Evolutionary conservation across 108 stramenopile genomes (phyloP).

Genomic region (Conticribra guillardii): DNA sequence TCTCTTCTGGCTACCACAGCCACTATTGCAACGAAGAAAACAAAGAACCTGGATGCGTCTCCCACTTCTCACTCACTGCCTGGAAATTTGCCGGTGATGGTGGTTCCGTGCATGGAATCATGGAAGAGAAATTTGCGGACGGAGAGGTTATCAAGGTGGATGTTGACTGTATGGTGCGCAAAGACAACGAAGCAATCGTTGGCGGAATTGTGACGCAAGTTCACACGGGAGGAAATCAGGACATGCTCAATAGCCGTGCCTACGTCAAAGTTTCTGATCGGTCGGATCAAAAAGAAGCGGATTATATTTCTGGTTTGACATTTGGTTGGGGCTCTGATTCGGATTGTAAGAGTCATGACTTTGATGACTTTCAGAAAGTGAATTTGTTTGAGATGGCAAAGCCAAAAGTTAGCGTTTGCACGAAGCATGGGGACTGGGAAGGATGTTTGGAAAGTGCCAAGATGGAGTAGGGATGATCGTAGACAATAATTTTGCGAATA

Average conservation of each 20-base stretch:
- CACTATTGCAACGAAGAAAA: slow-evolving; percentile 6
- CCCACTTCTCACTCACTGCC: slow-evolving; percentile 28
- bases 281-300: slow-evolving; percentile 1
- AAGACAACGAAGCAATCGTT: slow-evolving; percentile 41
- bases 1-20: slow-evolving; percentile 29
- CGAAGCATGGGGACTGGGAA: slow-evolving; percentile 50
- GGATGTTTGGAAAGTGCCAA: slow-evolving; percentile 24
- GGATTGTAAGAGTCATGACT: background rate
- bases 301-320: slow-evolving; percentile 22
- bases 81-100: slow-evolving; percentile 54
- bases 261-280: slow-evolving; percentile 42
- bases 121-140: slow-evolving; percentile 38
- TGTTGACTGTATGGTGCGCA: slow-evolving; percentile 45
- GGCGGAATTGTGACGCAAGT: slow-evolving; percentile 28
- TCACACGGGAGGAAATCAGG: background rate
- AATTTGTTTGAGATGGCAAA: slow-evolving; percentile 19
- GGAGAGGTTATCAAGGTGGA: slow-evolving; percentile 38
- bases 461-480: slow-evolving; percentile 4
- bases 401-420: slow-evolving; percentile 35
- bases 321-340: slow-evolving; percentile 1
- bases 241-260: slow-evolving; percentile 15
- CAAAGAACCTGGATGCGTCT: slow-evolving; percentile 7
- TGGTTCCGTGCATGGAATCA: slow-evolving; percentile 39
- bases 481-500: background rate
- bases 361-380: slow-evolving; percentile 12